These are phyloP conservation scores for Yamadazyma atlantica DNA, from an alignment of 1,139 yeast genomes.

Conservation along the genomic window DNA sequence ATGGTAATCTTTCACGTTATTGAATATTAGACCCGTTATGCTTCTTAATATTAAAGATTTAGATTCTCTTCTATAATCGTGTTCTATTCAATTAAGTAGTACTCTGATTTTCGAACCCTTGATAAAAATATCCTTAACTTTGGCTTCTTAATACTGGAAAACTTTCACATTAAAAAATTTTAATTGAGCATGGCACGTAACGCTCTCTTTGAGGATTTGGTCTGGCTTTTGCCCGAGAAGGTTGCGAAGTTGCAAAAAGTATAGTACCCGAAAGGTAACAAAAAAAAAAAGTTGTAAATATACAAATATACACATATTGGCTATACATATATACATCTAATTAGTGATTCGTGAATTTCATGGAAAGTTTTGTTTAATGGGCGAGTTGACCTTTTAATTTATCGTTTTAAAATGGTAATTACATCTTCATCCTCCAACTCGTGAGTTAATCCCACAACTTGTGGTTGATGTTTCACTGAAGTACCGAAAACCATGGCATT, in stretches of 20 bases:
- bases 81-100: too few relatives aligned
- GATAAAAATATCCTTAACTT: background rate
- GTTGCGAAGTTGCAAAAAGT: background rate
- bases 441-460: slow-evolving; percentile 86
- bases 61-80: too few relatives aligned
- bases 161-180: slow-evolving; percentile 5
- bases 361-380: background rate
- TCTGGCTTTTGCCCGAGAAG: background rate
- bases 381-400: background rate
- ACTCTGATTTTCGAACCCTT: background rate
- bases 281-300: background rate
- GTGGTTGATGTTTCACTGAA: slow-evolving; percentile 98
- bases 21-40: background rate
- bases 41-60: background rate
- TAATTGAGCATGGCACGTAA: slow-evolving; percentile 5
- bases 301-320: slow-evolving; percentile 1
- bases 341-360: background rate
- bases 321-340: background rate
- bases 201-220: background rate
- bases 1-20: slow-evolving; percentile 21
- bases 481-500: slow-evolving; percentile 89
- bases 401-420: slow-evolving; percentile 84
- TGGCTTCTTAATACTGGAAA: background rate
- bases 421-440: slow-evolving; percentile 92
- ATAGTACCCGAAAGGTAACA: background rate